Conservation (phyloP, 805 yeast species). For the Candida parachauliodes region DNA sequence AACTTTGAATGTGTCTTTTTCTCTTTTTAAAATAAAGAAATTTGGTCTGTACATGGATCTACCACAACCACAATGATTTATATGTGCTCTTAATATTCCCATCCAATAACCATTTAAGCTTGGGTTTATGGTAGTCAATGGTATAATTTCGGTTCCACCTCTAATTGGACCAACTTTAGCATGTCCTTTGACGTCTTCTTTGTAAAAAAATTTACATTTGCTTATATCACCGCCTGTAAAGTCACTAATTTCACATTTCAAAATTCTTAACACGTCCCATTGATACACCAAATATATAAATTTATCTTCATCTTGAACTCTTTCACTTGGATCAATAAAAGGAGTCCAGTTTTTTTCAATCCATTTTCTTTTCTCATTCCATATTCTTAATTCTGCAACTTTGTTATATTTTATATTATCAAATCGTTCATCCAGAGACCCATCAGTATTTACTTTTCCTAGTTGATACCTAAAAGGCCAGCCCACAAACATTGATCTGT, state of each 20-base stretch:
- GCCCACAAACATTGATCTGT: conserved; percentile 28
- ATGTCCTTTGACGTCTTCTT: conserved; percentile 8
- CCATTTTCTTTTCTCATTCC: conserved; percentile 4
- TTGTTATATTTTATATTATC: conserved; percentile 17
- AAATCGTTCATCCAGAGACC: conserved; percentile 11
- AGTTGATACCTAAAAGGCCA: conserved; percentile 32
- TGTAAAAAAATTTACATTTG: conserved; percentile 6
- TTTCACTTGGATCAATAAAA: conserved; percentile 21
- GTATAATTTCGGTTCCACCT: conserved; percentile 35
- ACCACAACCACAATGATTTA: conserved; percentile 37
- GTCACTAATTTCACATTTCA: conserved; percentile 21
- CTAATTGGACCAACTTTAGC: conserved; percentile 28
- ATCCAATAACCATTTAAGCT: conserved; percentile 23
- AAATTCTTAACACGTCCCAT: conserved; percentile 27
- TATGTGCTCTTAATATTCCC: conserved; percentile 39
- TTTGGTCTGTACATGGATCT: conserved; percentile 36
- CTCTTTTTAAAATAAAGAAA: conserved; percentile 25
- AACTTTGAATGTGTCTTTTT: conserved; percentile 17
- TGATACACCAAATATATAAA: conserved; percentile 28
- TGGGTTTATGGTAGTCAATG: conserved; percentile 13
- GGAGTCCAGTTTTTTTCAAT: conserved; percentile 42
- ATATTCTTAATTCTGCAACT: conserved; percentile 18
- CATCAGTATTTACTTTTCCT: conserved; percentile 28
- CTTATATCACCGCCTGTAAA: conserved; percentile 8
- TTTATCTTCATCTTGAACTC: conserved; percentile 23